A percentile compares a stretch with the other conserved stretches of the same genome.
phyloP scores from a whole-genome alignment of 1,284 basidiomycete species.

The Boletus hoseneyae region DNA sequence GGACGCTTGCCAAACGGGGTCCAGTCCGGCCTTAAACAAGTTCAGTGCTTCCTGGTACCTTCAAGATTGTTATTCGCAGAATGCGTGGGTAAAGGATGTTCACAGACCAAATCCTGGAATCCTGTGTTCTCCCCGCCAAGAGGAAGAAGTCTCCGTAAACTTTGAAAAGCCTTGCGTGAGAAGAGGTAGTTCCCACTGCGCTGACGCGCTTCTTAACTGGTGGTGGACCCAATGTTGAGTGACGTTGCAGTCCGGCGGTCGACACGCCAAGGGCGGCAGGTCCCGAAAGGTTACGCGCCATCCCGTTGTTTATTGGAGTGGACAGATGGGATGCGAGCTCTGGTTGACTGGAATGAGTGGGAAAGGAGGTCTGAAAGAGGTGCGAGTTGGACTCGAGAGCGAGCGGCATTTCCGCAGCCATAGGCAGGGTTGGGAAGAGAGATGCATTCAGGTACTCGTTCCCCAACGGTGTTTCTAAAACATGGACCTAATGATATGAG shows the following conservation, averaged over 20 bases:
- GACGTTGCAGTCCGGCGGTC: constrained; percentile 39
- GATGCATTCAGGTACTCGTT: constrained; percentile 72
- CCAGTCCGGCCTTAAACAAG: constrained; percentile 67
- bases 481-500: constrained; percentile 47
- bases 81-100: constrained; percentile 11
- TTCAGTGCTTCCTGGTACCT: constrained; percentile 85
- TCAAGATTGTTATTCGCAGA: constrained; percentile 25
- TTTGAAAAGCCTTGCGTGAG: constrained; percentile 80
- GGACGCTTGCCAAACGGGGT: constrained; percentile 84
- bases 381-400: constrained; percentile 46
- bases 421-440: constrained; percentile 57
- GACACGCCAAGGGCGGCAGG: constrained; percentile 22
- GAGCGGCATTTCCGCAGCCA: constrained; percentile 54
- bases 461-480: constrained; percentile 65
- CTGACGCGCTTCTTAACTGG: constrained; percentile 58
- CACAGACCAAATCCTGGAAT: constrained; percentile 74
- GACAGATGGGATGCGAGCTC: constrained; percentile 44
- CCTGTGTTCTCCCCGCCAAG: constrained; percentile 75
- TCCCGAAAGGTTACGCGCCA: constrained; percentile 56
- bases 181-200: constrained; percentile 63
- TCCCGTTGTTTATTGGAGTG: constrained; percentile 38
- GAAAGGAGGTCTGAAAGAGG: constrained; percentile 42
- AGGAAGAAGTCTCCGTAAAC: constrained; percentile 87
- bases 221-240: constrained; percentile 44
- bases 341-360: constrained; percentile 53